Evolutionary conservation across 2,329 filamentous ascomycete genomes (phyloP), one percentile per base, ranked within the genome.

Genomic region (Mariannaea sp.): DNA sequence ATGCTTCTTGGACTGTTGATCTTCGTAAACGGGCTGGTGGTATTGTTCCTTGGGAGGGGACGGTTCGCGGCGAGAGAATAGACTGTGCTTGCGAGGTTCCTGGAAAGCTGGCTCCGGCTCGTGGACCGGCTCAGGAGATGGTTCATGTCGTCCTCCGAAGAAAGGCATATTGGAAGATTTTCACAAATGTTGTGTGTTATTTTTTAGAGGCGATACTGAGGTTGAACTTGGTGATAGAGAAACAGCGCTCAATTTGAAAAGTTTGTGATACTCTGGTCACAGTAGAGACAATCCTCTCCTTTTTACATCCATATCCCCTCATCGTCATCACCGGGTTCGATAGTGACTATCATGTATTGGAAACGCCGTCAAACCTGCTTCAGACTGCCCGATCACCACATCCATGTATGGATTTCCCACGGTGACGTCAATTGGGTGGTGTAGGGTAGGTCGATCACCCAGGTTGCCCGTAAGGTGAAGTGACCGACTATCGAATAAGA

Each of bases 11-110:
- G 49, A 29, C 3, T 66, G 65, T 47, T 72, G 65, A 45, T 72
- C 67, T 35, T 62, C 45, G 24, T 49, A 19, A 22, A 36, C 41
- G 41, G 53, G 42, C 48, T 56, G 29, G 16, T 47, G 60, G 38
- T 65, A 65, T 5, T 66, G 69, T 53, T 71, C 47, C 38, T 56
- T 62, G 44, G 68, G 66, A 6, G 69, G 71, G 55, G 67, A 60
- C 19, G 67, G 65, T 17, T 71, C 61, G 14, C 63, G 65, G 29
- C 62, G 66, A 26, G 62, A 44, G 33, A 49, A 45, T 35, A 52
- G 27, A 27, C 42, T 22, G 40, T 56, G 40, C 26, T 56, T 56
- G 10, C 39, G 42, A 3, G 49, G 46, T 14, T 45, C 42, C 7
- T 42, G 29, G 22, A 42, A 49, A 7, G 20, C 22, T 4, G 29